These are phyloP conservation scores for Diaporthe vexans DNA, from an alignment of 2,329 filamentous ascomycete genomes.

Conservation along the genomic window DNA sequence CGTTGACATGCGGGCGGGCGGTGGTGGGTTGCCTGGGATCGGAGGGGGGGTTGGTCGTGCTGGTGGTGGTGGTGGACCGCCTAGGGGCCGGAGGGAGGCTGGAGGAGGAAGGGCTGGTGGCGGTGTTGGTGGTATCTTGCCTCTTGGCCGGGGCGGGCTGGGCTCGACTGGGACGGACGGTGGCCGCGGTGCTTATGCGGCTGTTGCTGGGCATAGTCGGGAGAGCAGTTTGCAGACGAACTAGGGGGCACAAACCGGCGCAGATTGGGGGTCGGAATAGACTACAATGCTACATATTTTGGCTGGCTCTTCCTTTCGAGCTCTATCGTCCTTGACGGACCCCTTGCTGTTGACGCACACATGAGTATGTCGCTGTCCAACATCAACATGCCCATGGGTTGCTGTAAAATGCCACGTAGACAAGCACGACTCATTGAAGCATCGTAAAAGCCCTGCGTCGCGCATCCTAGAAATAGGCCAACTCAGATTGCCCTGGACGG, in stretches of 20 bases:
- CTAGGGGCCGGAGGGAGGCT: too few relatives aligned
- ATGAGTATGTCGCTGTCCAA: neutral
- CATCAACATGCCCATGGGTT: neutral
- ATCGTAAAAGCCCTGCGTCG: neutral
- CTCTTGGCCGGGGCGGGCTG: conserved; percentile 7
- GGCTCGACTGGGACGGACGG: conserved; percentile 22
- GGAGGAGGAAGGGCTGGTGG: too few relatives aligned
- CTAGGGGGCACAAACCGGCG: neutral
- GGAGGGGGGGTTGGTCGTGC: conserved; percentile 34
- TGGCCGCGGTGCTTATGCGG: conserved; percentile 48
- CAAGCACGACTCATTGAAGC: neutral
- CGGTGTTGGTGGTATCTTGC: neutral
- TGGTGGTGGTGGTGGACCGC: conserved; percentile 23
- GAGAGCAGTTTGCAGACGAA: conserved; percentile 34
- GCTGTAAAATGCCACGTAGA: neutral
- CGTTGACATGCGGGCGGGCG: conserved; percentile 56
- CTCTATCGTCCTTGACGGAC: fast-evolving
- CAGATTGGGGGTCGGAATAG: neutral
- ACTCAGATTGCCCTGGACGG: too few relatives aligned
- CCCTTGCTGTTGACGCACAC: too few relatives aligned
- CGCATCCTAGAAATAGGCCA: neutral
- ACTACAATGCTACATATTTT: neutral
- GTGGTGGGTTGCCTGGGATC: conserved; percentile 37
- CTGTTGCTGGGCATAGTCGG: conserved; percentile 43
- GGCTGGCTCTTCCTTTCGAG: neutral